These are phyloP conservation scores for Acanthamoeba comandoni DNA, from an alignment of 208 protist species.

Conservation along the genomic window DNA sequence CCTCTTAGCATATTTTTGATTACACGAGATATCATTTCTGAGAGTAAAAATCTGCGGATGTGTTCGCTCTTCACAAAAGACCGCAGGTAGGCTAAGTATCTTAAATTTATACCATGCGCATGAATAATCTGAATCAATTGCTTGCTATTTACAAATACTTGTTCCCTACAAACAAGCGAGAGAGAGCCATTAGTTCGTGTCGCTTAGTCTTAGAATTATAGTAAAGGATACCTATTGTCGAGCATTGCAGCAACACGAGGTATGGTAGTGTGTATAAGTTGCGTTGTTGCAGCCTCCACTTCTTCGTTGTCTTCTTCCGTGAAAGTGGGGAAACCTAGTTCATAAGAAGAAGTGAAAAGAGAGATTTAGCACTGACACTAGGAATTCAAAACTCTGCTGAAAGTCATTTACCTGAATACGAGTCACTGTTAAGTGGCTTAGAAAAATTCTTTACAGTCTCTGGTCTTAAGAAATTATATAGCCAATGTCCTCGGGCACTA, in stretches of 20 bases:
- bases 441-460: conserved; percentile 36
- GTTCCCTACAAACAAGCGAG: background rate
- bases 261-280: conserved; percentile 43
- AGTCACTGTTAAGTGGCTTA: conserved; percentile 57
- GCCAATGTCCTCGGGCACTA: conserved; percentile 32
- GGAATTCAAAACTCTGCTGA: too few species aligned
- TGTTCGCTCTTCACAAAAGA: conserved; percentile 49
- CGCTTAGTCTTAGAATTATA: background rate
- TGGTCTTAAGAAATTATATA: conserved; percentile 68
- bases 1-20: conserved; percentile 54
- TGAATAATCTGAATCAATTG: conserved; percentile 65
- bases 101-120: conserved; percentile 55
- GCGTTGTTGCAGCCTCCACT: conserved; percentile 31
- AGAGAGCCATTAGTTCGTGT: background rate
- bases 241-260: conserved; percentile 32
- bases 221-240: background rate
- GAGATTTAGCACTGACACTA: background rate
- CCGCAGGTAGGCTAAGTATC: conserved; percentile 64
- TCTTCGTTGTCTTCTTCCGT: conserved; percentile 10
- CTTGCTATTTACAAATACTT: conserved; percentile 74
- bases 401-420: conserved; percentile 10
- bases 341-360: background rate
- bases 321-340: conserved; percentile 51
- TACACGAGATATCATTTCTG: conserved; percentile 70
- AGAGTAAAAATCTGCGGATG: conserved; percentile 59